Evolutionary conservation across 345 rosid genomes (phyloP), one percentile per base, ranked within the genome.

Genomic region (Limnanthes douglasii): DNA sequence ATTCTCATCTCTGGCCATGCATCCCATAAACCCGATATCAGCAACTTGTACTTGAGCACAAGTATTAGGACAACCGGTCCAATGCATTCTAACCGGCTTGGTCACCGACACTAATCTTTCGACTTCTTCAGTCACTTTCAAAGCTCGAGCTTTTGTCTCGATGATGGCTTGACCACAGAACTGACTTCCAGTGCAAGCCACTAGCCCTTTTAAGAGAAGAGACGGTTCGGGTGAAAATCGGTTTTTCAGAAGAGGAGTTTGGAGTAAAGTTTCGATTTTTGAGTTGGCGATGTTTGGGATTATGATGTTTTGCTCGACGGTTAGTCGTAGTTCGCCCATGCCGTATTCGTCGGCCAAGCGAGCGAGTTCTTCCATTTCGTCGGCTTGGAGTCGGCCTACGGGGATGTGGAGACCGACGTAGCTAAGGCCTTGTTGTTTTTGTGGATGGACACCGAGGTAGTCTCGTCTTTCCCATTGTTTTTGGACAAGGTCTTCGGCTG

Each of bases 31-130:
- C 16, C 97, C 95, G 2, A 88, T 74, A 38, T 83, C 97, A 1
- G 97, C 95, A 1, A 88, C 97, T 37, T 88, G 97, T 2, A 86
- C 94, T 21, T 86, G 96, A 4, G 75, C 97, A 1, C 98, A 88
- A 10, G 61, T 68, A 48, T 77, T 83, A 8, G 98, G 98, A 56
- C 98, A 90, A 4, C 98, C 95, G 0, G 95, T 90, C 98, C 95
- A 90, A 33, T 90, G 98, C 94, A 83, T 79, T 66, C 98, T 77
- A 26, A 90, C 62, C 0, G 82, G 77, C 32, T 33, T 49, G 1
- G 54, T 53, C 21, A 90, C 72, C 0, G 81, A 61, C 26, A 90
- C 94, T 0, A 76, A 65, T 61, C 81, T 62, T 44, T 64, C 70
- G 8, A 90, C 86, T 49, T 90, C 98, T 54, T 79, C 79, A 0